Evolutionary conservation across 2,329 filamentous ascomycete species (phyloP).

Genomic region (Ceratocystis ficicola): DNA sequence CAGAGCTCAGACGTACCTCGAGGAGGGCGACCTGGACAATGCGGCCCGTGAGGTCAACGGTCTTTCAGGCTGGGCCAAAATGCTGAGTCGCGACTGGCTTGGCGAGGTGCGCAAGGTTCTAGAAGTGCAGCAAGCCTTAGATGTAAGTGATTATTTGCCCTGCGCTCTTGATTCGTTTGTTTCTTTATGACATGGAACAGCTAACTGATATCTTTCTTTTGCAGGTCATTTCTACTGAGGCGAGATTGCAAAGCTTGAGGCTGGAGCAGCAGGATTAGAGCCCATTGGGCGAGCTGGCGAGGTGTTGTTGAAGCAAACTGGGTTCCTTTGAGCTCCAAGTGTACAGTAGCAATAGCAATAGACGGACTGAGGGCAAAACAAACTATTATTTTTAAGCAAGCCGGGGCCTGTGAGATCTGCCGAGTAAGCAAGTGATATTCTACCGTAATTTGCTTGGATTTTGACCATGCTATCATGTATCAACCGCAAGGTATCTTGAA

Average conservation of each 20-base stretch:
- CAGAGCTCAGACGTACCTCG: constrained; percentile 75
- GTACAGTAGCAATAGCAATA: constrained; percentile 23
- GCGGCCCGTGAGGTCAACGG: constrained; percentile 93
- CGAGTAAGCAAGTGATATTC: too few species aligned
- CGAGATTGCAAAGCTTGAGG: constrained; percentile 66
- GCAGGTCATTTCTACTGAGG: constrained; percentile 80
- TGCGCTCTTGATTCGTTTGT: not conserved
- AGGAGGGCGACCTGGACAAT: constrained; percentile 84
- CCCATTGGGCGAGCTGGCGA: not conserved
- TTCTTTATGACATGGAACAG: constrained; percentile 5
- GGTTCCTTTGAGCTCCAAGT: constrained; percentile 20
- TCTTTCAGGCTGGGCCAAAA: constrained; percentile 87
- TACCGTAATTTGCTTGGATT: not conserved
- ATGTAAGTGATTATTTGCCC: constrained; percentile 49
- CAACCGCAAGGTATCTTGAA: not conserved
- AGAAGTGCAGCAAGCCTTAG: constrained; percentile 90
- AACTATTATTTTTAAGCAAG: constrained; percentile 13
- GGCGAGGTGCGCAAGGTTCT: constrained; percentile 80
- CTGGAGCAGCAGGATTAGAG: constrained; percentile 21
- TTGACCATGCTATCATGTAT: not conserved
- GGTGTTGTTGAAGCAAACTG: constrained; percentile 2
- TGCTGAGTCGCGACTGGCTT: constrained; percentile 87
- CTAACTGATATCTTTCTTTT: constrained; percentile 25
- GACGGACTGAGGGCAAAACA: constrained; percentile 8
- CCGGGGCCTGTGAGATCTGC: not conserved